Evolutionary conservation across 2,329 filamentous ascomycete genomes (phyloP), one percentile per base, ranked within the genome.

Genomic region (Fusarium transvaalense): DNA sequence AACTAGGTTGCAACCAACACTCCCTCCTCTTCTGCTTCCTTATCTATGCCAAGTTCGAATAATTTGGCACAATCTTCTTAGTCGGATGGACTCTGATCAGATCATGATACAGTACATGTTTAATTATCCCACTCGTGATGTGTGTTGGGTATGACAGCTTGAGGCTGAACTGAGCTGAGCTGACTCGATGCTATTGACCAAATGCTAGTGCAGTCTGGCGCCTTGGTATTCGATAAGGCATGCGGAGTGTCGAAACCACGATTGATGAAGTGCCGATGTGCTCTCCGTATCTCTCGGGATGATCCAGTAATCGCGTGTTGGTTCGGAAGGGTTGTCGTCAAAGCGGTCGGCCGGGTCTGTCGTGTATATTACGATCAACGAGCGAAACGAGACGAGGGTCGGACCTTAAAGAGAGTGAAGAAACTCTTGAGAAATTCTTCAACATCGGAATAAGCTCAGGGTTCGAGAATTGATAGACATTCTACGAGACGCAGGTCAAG

Each of bases 401-500:
- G 12, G 10, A 31, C 21, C 15, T 31, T 14, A 37, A 29, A 31
- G 14, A 48, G 27, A 31, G 10, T 19, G n/a, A 27, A 10, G 10
- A 29, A 13, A 35, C 21, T 10, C 15, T 27, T 67, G 29, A 6
- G n/a, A 14, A 15, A 34, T n/a, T 12, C 13, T 35, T 34, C 13
- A n/a, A 59, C 42, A 50, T 69, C 14, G 35, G 61, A 66, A 46
- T 64, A 69, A 71, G 46, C 59, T 62, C 31, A 58, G 41, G 21
- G 27, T 50, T 60, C 27, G 37, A 63, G 48, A 58, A 64, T 15
- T 15, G 12, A 19, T 13, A 32, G 35, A 52, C 25, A 46, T 12
- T 13, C 42, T 31, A 48, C n/a, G 64, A 61, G 71, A 70, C 55
- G 55, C 52, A 73, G 45, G 67, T 50, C 72, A 61, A 64, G 52